Percentiles rank a stretch among this genome's conserved stretches.
phyloP scores from a whole-genome alignment of 257 asterid species.

The Fraxinus americana region DNA sequence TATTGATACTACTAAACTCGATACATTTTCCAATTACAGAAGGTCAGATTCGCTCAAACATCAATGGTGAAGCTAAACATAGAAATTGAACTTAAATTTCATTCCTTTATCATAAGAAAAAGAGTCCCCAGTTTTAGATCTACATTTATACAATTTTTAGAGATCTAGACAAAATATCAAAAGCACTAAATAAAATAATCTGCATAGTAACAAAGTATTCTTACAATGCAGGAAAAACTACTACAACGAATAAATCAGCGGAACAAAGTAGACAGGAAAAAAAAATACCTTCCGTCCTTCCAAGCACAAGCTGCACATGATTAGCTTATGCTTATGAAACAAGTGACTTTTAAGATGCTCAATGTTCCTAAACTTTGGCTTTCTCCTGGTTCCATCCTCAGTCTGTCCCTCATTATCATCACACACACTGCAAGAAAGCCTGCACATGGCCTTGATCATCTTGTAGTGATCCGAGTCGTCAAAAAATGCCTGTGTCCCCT shows the following conservation, averaged over 20 bases:
- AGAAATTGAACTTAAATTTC: not conserved
- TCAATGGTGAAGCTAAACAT: not conserved
- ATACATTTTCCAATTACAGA: not conserved
- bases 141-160: not conserved
- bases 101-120: not conserved
- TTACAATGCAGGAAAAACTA: not conserved
- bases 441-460: constrained; percentile 98
- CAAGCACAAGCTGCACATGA: constrained; percentile 95
- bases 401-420: constrained; percentile 60
- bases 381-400: constrained; percentile 59
- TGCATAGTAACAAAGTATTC: not conserved
- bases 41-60: not conserved
- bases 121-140: not conserved
- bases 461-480: constrained; percentile 92
- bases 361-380: constrained; percentile 66
- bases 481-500: constrained; percentile 82
- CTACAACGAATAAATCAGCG: not conserved
- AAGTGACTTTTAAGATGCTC: constrained; percentile 91
- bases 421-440: constrained; percentile 88
- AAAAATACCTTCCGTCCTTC: constrained; percentile 87
- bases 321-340: constrained; percentile 75
- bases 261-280: not conserved
- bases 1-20: not conserved
- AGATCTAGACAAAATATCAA: not conserved
- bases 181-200: not conserved